A percentile compares a stretch with the other conserved stretches of the same genome.
These are phyloP conservation scores for Penicillium herquei DNA, from an alignment of 495 filamentous ascomycete species.

Conservation along the genomic window DNA sequence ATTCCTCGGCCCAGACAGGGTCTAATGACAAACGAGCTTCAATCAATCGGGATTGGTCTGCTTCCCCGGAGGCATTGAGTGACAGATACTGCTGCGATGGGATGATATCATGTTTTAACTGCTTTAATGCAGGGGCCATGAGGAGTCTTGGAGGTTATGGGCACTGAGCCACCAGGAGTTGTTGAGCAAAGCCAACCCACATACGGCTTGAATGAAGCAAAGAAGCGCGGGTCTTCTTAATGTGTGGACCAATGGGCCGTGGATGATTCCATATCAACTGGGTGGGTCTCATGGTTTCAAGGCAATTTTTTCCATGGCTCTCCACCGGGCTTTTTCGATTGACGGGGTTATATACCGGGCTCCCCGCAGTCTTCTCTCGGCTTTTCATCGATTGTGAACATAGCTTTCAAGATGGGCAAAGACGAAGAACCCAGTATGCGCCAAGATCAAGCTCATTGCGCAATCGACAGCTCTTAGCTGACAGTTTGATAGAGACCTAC, in stretches of 20 bases:
- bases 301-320: slow-evolving; percentile 5
- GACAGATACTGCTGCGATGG: no score
- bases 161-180: no score
- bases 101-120: no score
- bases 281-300: slow-evolving; percentile 15
- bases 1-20: no score
- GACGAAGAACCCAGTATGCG: slow-evolving; percentile 36
- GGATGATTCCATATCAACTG: slow-evolving; percentile 4
- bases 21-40: no score
- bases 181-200: no score
- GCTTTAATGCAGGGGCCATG: no score
- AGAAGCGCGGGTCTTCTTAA: not conserved
- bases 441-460: not conserved
- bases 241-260: not conserved
- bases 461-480: not conserved
- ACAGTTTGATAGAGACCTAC: slow-evolving; percentile 37
- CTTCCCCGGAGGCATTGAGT: no score
- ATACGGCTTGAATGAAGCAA: no score
- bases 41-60: no score
- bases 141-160: no score
- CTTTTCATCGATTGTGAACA: not conserved
- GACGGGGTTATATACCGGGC: not conserved
- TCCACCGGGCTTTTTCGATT: not conserved
- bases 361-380: not conserved
- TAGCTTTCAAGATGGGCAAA: slow-evolving; percentile 31